Evolutionary conservation across 176 grass and related monocot species (phyloP).

Genomic region (Ampelocalamus luodianensis): DNA sequence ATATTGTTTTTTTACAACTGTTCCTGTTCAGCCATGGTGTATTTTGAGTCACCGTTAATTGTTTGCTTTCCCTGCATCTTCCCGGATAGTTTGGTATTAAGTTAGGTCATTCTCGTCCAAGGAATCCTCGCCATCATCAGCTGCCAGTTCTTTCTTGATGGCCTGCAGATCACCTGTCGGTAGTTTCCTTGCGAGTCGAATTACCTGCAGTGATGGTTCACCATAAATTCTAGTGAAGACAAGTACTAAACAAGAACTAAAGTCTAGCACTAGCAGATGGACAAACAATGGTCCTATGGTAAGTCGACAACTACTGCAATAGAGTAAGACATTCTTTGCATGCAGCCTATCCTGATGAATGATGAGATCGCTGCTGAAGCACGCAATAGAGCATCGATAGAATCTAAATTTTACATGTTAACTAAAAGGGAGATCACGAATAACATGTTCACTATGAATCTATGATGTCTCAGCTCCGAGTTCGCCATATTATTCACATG

Average conservation of each 20-base stretch:
- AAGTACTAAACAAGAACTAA: neutral
- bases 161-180: slow-evolving; percentile 84
- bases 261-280: neutral
- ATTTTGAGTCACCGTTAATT: neutral
- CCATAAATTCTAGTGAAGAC: neutral
- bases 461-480: neutral
- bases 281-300: neutral
- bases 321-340: neutral
- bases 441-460: neutral
- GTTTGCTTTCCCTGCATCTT: slow-evolving; percentile 23
- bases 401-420: neutral
- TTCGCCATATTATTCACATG: neutral
- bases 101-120: slow-evolving; percentile 96
- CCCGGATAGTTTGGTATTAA: slow-evolving; percentile 29
- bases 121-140: slow-evolving; percentile 45
- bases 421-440: neutral
- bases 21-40: slow-evolving; percentile 9
- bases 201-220: slow-evolving; percentile 62
- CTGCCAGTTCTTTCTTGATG: slow-evolving; percentile 56
- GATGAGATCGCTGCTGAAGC: slow-evolving; percentile 1
- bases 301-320: neutral
- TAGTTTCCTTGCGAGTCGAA: slow-evolving; percentile 84
- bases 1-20: slow-evolving; percentile 24
- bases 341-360: neutral
- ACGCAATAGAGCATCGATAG: neutral